Percentiles rank a stretch among this genome's conserved stretches.
These are phyloP conservation scores for Cucumis melo DNA, from an alignment of 306 rosid genomes.

Conservation along the genomic window DNA sequence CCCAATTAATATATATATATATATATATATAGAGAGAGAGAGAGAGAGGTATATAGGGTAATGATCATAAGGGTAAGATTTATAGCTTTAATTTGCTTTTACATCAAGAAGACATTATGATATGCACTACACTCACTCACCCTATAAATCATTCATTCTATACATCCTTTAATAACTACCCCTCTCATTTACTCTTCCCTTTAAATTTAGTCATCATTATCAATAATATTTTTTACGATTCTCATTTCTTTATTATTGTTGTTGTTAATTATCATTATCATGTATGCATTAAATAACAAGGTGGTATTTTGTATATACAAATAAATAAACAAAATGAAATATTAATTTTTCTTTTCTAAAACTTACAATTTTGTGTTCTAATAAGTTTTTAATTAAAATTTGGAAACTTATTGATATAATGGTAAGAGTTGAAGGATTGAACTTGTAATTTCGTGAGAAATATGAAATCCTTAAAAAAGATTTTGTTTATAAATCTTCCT, in stretches of 20 bases:
- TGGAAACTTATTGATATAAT: no score
- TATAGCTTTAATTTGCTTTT: conserved; percentile 37
- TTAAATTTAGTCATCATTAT: not conserved
- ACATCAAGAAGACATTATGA: conserved; percentile 44
- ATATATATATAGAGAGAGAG: not conserved
- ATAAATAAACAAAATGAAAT: no score
- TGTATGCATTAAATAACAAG: no score
- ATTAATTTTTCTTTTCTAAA: no score
- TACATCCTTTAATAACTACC: not conserved
- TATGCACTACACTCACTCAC: conserved; percentile 19
- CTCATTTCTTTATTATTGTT: not conserved
- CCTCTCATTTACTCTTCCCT: not conserved
- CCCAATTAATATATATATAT: no score
- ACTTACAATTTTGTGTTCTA: no score
- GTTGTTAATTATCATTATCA: not conserved
- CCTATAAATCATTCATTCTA: not conserved
- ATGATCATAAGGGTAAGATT: conserved; percentile 24
- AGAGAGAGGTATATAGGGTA: not conserved
- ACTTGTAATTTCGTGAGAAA: no score
- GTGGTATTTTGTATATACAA: no score
- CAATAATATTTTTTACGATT: not conserved
- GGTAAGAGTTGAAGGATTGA: no score
- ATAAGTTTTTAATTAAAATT: no score
- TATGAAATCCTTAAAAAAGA: no score
- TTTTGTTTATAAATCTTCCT: no score